phyloP scores from a whole-genome alignment of 305 asterid genomes.

The Stenogyne calaminthoides region DNA sequence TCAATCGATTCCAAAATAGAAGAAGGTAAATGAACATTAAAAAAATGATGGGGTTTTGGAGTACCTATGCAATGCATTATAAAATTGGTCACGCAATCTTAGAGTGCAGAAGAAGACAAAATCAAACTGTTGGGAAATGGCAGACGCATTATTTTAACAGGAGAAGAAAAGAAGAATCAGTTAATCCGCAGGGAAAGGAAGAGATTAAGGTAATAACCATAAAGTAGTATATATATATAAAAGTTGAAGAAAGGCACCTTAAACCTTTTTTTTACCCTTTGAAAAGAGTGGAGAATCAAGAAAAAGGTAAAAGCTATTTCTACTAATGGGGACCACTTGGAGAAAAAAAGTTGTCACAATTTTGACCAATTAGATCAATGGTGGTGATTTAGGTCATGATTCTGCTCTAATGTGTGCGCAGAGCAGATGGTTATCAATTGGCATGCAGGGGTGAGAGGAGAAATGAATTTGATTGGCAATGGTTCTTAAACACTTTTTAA shows the following conservation, averaged over 20 bases:
- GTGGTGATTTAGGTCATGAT: background rate
- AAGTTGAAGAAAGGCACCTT: conserved; percentile 8
- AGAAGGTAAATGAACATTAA: conserved; percentile 16
- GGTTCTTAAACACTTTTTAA: no score
- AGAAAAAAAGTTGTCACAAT: background rate
- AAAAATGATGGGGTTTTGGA: conserved; percentile 21
- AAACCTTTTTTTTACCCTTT: background rate
- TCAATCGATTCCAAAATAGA: conserved; percentile 39
- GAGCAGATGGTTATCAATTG: no score
- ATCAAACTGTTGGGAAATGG: conserved; percentile 7
- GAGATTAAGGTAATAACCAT: background rate
- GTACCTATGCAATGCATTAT: conserved; percentile 24
- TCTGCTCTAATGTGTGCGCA: background rate
- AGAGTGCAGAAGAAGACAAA: conserved; percentile 42
- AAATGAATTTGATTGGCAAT: no score
- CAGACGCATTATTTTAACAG: conserved; percentile 23
- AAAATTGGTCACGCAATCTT: conserved; percentile 30
- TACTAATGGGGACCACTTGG: background rate
- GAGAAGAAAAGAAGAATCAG: conserved; percentile 30
- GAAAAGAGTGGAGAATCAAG: conserved; percentile 17
- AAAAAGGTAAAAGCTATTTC: conserved; percentile 16
- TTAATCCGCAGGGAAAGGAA: background rate
- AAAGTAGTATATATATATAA: no score
- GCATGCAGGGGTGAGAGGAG: no score
- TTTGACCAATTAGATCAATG: no score